phyloP scores from a whole-genome alignment of 139 green algal genomes.

The Chlorella sorokiniana region DNA sequence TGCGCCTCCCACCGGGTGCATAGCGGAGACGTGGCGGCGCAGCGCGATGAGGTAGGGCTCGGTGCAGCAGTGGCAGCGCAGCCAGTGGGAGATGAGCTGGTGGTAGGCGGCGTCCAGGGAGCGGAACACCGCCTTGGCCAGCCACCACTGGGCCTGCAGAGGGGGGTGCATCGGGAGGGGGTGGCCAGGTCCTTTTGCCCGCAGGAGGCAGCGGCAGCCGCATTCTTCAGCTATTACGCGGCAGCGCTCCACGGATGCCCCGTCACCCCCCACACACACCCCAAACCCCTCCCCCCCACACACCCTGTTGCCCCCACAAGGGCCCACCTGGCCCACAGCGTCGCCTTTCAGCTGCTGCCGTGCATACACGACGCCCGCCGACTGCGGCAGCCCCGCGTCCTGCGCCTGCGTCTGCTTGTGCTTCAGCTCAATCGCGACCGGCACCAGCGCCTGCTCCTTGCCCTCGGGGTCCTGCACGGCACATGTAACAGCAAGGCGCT shows the following conservation, averaged over 20 bases:
- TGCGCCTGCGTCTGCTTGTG: conserved; percentile 4
- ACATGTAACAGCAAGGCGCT: not conserved
- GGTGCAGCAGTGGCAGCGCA: conserved; percentile 45
- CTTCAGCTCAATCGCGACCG: conserved; percentile 53
- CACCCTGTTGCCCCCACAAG: not conserved
- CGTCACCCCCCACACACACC: too few relatives aligned
- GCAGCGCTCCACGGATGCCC: too few relatives aligned
- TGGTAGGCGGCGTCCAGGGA: conserved; percentile 45
- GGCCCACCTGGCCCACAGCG: not conserved
- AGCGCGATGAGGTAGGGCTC: conserved; percentile 60
- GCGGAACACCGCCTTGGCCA: conserved; percentile 51
- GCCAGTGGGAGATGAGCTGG: conserved; percentile 60
- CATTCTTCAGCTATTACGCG: too few relatives aligned
- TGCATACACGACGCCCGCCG: conserved; percentile 1
- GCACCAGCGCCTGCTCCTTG: conserved; percentile 29
- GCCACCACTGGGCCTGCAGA: conserved; percentile 36
- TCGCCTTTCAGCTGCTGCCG: conserved; percentile 5
- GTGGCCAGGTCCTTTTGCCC: too few relatives aligned
- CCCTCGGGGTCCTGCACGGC: conserved; percentile 5
- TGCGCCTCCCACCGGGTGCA: conserved; percentile 46
- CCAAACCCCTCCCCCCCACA: too few relatives aligned
- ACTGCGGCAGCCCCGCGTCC: not conserved
- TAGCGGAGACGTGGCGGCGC: conserved; percentile 43
- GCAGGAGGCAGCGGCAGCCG: too few relatives aligned
- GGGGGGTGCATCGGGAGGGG: not conserved